Conservation (phyloP, 2,329 filamentous ascomycete genomes). For the Endoconidiophora laricicola region DNA sequence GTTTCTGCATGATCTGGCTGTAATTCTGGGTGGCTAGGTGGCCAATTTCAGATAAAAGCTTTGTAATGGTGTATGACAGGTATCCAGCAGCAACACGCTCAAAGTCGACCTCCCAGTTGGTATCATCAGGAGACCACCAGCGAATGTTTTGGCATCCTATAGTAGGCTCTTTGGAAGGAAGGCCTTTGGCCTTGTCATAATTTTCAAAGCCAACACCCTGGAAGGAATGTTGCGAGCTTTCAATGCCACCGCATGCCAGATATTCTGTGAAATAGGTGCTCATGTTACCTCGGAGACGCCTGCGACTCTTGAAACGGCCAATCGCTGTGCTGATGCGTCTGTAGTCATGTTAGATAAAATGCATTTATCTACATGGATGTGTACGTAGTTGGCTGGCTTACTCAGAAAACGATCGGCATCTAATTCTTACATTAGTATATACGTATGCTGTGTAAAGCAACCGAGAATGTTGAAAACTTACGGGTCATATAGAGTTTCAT, state of each 20-base stretch:
- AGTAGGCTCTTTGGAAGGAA: constrained; percentile 32
- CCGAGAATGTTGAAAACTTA: constrained; percentile 23
- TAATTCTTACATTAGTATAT: constrained; percentile 17
- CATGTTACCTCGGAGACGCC: constrained; percentile 52
- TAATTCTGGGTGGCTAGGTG: not conserved
- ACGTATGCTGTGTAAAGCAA: constrained; percentile 11
- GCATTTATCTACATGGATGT: no score
- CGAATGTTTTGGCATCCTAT: constrained; percentile 36
- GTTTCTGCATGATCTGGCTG: not conserved
- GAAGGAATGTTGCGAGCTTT: constrained; percentile 40
- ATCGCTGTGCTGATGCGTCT: constrained; percentile 8
- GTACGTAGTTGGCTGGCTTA: constrained; percentile 18
- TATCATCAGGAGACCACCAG: constrained; percentile 24
- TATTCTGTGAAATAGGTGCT: constrained; percentile 59
- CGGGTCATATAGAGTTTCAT: constrained; percentile 45
- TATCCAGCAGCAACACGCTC: constrained; percentile 60
- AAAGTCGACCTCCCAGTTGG: constrained; percentile 66
- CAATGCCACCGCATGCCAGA: constrained; percentile 67
- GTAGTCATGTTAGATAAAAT: not conserved
- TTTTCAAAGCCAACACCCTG: constrained; percentile 28
- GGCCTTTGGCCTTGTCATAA: constrained; percentile 34
- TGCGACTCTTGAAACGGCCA: constrained; percentile 28
- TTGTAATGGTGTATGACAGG: constrained; percentile 38
- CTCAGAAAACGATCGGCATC: constrained; percentile 38
- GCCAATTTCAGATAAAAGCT: constrained; percentile 13